Conservation (phyloP, 768 basidiomycete genomes). For the Kwoniella europaea region DNA sequence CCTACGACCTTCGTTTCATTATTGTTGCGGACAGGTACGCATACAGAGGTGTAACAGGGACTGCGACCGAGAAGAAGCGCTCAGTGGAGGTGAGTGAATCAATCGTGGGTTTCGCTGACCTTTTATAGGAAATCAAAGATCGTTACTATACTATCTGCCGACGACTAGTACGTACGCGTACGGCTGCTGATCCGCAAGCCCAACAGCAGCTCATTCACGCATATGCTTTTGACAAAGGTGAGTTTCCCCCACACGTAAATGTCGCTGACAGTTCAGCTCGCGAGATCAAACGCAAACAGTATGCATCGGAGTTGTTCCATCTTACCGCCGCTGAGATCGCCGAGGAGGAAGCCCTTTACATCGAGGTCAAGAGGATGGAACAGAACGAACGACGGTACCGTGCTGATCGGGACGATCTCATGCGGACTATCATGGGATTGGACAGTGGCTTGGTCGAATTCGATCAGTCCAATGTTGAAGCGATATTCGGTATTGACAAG, state of each 20-base stretch:
- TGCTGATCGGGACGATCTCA: slow-evolving; percentile 82
- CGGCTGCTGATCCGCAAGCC: slow-evolving; percentile 81
- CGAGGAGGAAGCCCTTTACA: slow-evolving; percentile 91
- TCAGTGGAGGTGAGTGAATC: slow-evolving; percentile 70
- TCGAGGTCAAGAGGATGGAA: slow-evolving; percentile 92
- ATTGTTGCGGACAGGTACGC: slow-evolving; percentile 89
- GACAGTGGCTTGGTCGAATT: slow-evolving; percentile 81
- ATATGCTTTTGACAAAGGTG: slow-evolving; percentile 88
- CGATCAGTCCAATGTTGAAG: slow-evolving; percentile 44
- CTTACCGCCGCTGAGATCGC: slow-evolving; percentile 87
- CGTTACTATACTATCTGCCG: slow-evolving; percentile 91
- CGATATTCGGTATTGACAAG: slow-evolving; percentile 50
- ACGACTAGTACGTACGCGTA: slow-evolving; percentile 79
- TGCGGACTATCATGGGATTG: slow-evolving; percentile 80
- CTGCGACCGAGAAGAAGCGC: slow-evolving; percentile 53
- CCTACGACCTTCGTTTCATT: slow-evolving; percentile 88
- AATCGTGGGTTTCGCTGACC: slow-evolving; percentile 12
- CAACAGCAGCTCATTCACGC: slow-evolving; percentile 72
- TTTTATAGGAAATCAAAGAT: slow-evolving; percentile 81
- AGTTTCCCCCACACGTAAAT: slow-evolving; percentile 12
- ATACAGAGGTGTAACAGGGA: slow-evolving; percentile 58
- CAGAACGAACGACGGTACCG: slow-evolving; percentile 88
- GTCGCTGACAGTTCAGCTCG: slow-evolving; percentile 65
- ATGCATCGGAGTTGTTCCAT: slow-evolving; percentile 81
- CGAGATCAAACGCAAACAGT: slow-evolving; percentile 84